Percentiles rank a stretch among this genome's conserved stretches.
phyloP scores from a whole-genome alignment of 2,329 filamentous ascomycete species.

The Fusarium neocosmosporiellum region DNA sequence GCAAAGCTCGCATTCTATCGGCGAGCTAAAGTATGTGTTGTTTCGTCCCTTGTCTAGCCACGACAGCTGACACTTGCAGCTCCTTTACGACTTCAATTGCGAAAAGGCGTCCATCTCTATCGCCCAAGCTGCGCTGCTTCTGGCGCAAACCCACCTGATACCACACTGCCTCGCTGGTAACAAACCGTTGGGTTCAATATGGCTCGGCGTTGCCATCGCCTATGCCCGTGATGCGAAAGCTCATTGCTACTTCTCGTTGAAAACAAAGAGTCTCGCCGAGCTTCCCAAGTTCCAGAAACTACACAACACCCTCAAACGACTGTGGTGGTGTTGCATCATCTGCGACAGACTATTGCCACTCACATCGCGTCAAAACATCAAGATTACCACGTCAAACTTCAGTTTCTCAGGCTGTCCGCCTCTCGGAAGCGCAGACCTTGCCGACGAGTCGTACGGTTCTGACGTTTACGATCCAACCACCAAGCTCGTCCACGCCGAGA shows the following conservation, averaged over 20 bases:
- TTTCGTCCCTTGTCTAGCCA: fast-evolving
- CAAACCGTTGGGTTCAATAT: conserved; percentile 40
- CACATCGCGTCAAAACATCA: conserved; percentile 40
- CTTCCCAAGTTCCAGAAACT: conserved; percentile 23
- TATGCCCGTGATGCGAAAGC: conserved; percentile 41
- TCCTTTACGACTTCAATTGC: conserved; percentile 42
- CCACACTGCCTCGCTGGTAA: conserved; percentile 40
- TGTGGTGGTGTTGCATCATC: conserved; percentile 44
- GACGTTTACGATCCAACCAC: conserved; percentile 39
- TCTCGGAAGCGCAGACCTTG: conserved; percentile 30
- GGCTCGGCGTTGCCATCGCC: conserved; percentile 41
- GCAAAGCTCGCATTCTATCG: conserved; percentile 41
- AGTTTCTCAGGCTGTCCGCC: conserved; percentile 33
- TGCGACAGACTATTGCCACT: conserved; percentile 36
- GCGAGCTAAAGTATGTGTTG: conserved; percentile 30
- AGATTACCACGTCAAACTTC: conserved; percentile 39
- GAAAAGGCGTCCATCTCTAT: conserved; percentile 40
- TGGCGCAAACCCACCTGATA: conserved; percentile 40
- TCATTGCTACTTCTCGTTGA: conserved; percentile 34
- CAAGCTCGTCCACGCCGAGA: conserved; percentile 30
- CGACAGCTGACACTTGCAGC: conserved; percentile 5
- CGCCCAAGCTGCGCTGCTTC: conserved; percentile 37
- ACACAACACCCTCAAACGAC: conserved; percentile 36
- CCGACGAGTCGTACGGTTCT: conserved; percentile 37
- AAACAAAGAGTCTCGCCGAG: conserved; percentile 11